These are phyloP conservation scores for Phytophthora hibernalis DNA, from an alignment of 352 stramenopile genomes.

Conservation along the genomic window DNA sequence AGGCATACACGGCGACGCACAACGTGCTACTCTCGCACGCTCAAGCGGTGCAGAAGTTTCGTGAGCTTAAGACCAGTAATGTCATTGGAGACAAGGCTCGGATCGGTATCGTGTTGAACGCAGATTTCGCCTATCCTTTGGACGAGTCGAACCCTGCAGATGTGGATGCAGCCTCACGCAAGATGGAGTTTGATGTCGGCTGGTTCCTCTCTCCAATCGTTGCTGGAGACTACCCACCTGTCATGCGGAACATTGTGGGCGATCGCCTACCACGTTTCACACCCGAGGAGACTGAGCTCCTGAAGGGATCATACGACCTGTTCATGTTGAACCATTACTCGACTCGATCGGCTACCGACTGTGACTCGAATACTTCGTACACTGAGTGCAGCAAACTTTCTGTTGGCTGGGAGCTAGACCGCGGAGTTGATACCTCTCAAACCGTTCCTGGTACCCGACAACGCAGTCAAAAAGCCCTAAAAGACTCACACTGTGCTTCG, in stretches of 20 bases:
- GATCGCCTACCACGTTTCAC: slow-evolving; percentile 91
- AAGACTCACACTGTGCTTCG: too few relatives aligned
- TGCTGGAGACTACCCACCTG: slow-evolving; percentile 90
- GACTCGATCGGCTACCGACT: slow-evolving; percentile 64
- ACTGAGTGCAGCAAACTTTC: slow-evolving; percentile 30
- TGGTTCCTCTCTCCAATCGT: slow-evolving; percentile 94
- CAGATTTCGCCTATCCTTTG: slow-evolving; percentile 55
- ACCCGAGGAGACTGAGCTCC: slow-evolving; percentile 61
- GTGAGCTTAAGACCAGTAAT: slow-evolving; percentile 42
- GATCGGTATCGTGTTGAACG: too few relatives aligned
- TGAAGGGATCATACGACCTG: slow-evolving; percentile 92
- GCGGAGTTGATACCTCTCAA: background rate
- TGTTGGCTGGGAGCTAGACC: slow-evolving; percentile 22
- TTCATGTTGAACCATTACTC: slow-evolving; percentile 97
- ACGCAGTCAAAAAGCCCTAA: too few relatives aligned
- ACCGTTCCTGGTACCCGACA: too few relatives aligned
- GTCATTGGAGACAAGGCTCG: slow-evolving; percentile 50
- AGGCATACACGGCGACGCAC: slow-evolving; percentile 72
- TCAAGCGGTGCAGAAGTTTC: slow-evolving; percentile 87
- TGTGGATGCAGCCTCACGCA: slow-evolving; percentile 77
- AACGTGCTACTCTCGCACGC: slow-evolving; percentile 94
- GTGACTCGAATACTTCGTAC: slow-evolving; percentile 44
- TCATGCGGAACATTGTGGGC: slow-evolving; percentile 69
- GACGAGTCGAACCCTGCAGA: slow-evolving; percentile 59
- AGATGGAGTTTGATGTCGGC: slow-evolving; percentile 91